phyloP scores from a whole-genome alignment of 768 basidiomycete genomes.

The Udeniomyces megalosporus region DNA sequence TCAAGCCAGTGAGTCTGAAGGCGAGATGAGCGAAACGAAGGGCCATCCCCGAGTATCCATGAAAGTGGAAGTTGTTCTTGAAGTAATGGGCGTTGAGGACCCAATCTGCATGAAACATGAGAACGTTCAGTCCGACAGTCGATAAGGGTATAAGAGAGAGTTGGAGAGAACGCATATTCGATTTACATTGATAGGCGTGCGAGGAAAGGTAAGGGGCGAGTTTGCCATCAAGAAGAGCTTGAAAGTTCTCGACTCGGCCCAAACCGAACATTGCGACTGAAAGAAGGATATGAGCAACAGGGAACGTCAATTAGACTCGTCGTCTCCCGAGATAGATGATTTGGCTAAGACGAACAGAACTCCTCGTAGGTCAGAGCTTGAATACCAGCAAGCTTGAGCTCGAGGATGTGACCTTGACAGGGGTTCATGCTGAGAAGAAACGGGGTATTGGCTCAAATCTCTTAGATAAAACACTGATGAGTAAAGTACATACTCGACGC shows the following conservation, averaged over 20 bases:
- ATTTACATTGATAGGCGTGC: conserved; percentile 19
- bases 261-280: conserved; percentile 44
- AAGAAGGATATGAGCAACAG: background rate
- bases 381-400: conserved; percentile 58
- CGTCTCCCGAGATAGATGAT: background rate
- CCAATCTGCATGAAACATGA: conserved; percentile 44
- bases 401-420: conserved; percentile 51
- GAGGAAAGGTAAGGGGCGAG: conserved; percentile 55
- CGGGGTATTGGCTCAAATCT: background rate
- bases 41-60: conserved; percentile 51
- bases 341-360: conserved; percentile 32
- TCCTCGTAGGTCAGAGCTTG: conserved; percentile 43
- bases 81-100: conserved; percentile 40
- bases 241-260: conserved; percentile 46
- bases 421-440: conserved; percentile 47
- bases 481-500: conserved; percentile 60
- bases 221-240: conserved; percentile 41
- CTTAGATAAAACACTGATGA: conserved; percentile 19
- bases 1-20: conserved; percentile 44
- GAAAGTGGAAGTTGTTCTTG: conserved; percentile 45
- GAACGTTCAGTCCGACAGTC: background rate
- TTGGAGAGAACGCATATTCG: conserved; percentile 21
- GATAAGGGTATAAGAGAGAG: background rate
- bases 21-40: conserved; percentile 44
- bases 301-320: background rate